phyloP scores from a whole-genome alignment of 2,329 filamentous ascomycete genomes.

The Alternaria postmessia region DNA sequence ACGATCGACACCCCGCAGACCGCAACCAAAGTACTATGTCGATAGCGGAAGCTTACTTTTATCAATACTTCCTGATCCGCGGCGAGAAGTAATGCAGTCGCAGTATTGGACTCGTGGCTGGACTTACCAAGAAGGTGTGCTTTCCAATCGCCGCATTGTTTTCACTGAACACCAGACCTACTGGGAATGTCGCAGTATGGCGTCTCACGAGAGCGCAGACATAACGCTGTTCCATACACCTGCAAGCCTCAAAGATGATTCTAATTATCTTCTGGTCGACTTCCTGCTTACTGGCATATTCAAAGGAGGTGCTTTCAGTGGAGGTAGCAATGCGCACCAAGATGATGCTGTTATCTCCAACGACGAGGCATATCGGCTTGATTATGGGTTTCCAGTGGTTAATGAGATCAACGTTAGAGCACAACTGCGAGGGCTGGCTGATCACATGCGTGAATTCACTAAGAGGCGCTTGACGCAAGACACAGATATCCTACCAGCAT shows the following conservation, averaged over 20 bases:
- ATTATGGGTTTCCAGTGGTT: constrained; percentile 19
- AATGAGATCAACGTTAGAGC: constrained; percentile 6
- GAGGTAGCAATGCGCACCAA: constrained; percentile 5
- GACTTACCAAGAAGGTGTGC: constrained; percentile 24
- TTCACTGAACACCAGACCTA: constrained; percentile 23
- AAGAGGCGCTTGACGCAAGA: constrained; percentile 9
- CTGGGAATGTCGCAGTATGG: constrained; percentile 18
- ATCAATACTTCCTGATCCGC: constrained; percentile 14
- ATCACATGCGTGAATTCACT: constrained; percentile 23
- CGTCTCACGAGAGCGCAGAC: constrained; percentile 10
- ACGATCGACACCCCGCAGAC: constrained; percentile 6
- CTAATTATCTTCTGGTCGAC: constrained; percentile 7
- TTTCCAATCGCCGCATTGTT: constrained; percentile 16
- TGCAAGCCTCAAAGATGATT: background rate
- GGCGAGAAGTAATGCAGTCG: constrained; percentile 8
- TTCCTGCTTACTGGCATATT: constrained; percentile 25
- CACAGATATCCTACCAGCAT: constrained; percentile 14
- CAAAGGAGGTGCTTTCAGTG: constrained; percentile 15
- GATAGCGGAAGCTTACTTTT: constrained; percentile 16
- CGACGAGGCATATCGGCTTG: constrained; percentile 14
- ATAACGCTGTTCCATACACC: constrained; percentile 6
- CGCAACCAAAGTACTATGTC: constrained; percentile 15
- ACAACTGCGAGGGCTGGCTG: constrained; percentile 15
- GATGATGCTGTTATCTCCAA: constrained; percentile 10
- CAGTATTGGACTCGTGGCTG: constrained; percentile 15